Evolutionary conservation across 1,284 basidiomycete genomes (phyloP).

Genomic region (Ustilago bromivora): DNA sequence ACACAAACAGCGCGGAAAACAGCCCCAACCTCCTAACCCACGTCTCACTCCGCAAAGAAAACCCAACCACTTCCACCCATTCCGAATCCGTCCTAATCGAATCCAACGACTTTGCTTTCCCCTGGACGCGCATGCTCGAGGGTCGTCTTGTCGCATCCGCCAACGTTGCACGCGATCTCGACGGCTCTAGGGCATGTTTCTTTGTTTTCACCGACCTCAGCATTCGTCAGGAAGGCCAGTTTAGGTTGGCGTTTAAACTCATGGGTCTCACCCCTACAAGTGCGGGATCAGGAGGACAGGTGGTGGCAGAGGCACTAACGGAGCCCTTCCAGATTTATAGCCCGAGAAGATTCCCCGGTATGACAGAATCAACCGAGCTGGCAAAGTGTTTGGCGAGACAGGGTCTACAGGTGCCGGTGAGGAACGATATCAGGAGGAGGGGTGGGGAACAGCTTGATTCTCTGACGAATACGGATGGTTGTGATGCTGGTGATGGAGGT

Average conservation of each 20-base stretch:
- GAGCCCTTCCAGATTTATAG: constrained; percentile 50
- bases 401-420: constrained; percentile 53
- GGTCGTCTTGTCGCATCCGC: constrained; percentile 46
- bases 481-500: not conserved
- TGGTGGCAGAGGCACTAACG: constrained; percentile 35
- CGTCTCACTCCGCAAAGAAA: constrained; percentile 33
- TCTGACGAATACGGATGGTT: constrained; percentile 9
- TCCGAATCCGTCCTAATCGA: constrained; percentile 35
- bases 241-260: constrained; percentile 47
- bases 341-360: constrained; percentile 48
- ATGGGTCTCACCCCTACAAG: constrained; percentile 22
- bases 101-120: constrained; percentile 32
- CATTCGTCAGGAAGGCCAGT: constrained; percentile 52
- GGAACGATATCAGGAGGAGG: constrained; percentile 45
- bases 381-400: constrained; percentile 53
- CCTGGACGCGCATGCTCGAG: constrained; percentile 47
- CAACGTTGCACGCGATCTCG: constrained; percentile 49
- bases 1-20: constrained; percentile 36
- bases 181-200: constrained; percentile 48
- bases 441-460: constrained; percentile 25
- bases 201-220: constrained; percentile 58
- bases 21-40: constrained; percentile 51
- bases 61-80: constrained; percentile 17
- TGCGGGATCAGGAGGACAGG: constrained; percentile 16
- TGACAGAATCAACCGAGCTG: constrained; percentile 54